Evolutionary conservation across 192 early-diverging fungal species (phyloP).

Genomic region (Helicostylum pulchrum): DNA sequence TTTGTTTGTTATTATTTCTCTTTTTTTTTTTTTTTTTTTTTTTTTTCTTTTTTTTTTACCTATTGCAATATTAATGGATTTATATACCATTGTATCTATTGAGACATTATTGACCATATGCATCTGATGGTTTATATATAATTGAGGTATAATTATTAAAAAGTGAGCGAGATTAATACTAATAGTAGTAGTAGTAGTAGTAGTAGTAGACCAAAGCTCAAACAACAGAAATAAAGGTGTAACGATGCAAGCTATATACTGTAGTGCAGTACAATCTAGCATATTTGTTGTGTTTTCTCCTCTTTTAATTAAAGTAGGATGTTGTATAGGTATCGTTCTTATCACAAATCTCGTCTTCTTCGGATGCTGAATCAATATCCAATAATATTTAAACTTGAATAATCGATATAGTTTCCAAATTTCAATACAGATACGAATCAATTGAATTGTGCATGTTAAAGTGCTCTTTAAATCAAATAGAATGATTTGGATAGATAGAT

Average conservation of each 20-base stretch:
- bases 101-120: constrained; percentile 42
- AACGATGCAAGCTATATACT: constrained; percentile 73
- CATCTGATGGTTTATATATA: constrained; percentile 90
- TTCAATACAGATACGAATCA: constrained; percentile 76
- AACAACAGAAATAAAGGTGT: constrained; percentile 71
- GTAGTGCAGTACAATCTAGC: constrained; percentile 71
- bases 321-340: too few relatives aligned
- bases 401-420: constrained; percentile 72
- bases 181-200: constrained; percentile 86
- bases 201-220: constrained; percentile 75
- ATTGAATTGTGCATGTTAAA: constrained; percentile 79
- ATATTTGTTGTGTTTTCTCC: constrained; percentile 55
- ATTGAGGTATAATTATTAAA: constrained; percentile 76
- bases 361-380: constrained; percentile 15
- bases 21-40: neutral
- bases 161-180: constrained; percentile 82
- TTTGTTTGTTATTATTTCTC: neutral
- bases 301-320: constrained; percentile 31
- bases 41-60: constrained; percentile 12
- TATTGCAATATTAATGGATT: constrained; percentile 62
- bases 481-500: constrained; percentile 76
- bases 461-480: constrained; percentile 67
- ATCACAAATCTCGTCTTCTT: constrained; percentile 8
- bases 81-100: constrained; percentile 78
- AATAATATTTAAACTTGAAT: neutral